Conservation (phyloP, 257 asterid species). For the Handroanthus guayacan region DNA sequence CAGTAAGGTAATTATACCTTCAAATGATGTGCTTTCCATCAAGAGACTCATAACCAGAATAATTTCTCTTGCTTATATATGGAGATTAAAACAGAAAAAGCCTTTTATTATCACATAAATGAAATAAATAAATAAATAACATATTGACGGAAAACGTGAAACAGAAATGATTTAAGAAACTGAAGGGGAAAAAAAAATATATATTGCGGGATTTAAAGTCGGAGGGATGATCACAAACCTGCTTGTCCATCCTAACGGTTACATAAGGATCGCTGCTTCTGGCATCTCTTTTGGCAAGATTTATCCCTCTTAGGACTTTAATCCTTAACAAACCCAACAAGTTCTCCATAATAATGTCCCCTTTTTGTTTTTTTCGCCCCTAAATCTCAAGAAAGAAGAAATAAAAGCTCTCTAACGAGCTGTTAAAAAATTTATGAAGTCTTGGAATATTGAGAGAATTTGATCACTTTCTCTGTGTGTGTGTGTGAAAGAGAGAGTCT, state of each 20-base stretch:
- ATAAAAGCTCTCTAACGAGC: neutral
- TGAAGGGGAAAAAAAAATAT: neutral
- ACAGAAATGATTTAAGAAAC: neutral
- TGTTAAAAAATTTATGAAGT: neutral
- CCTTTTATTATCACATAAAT: neutral
- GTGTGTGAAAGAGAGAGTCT: neutral
- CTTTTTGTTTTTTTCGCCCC: neutral
- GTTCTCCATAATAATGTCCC: conserved; percentile 32
- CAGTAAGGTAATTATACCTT: no score
- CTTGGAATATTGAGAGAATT: no score
- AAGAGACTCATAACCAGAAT: neutral
- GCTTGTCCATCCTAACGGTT: conserved; percentile 58
- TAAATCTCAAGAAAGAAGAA: neutral
- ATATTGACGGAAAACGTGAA: neutral
- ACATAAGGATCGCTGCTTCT: conserved; percentile 62
- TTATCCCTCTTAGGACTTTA: conserved; percentile 41
- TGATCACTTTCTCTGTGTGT: neutral
- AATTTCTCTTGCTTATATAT: neutral
- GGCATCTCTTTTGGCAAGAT: conserved; percentile 47
- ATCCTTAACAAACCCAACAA: conserved; percentile 53
- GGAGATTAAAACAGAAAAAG: neutral
- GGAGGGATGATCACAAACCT: conserved; percentile 42
- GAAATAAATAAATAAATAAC: neutral
- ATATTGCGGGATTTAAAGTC: neutral
- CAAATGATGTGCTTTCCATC: neutral